phyloP scores from a whole-genome alignment of 345 rosid species.

The Pistacia integerrima region DNA sequence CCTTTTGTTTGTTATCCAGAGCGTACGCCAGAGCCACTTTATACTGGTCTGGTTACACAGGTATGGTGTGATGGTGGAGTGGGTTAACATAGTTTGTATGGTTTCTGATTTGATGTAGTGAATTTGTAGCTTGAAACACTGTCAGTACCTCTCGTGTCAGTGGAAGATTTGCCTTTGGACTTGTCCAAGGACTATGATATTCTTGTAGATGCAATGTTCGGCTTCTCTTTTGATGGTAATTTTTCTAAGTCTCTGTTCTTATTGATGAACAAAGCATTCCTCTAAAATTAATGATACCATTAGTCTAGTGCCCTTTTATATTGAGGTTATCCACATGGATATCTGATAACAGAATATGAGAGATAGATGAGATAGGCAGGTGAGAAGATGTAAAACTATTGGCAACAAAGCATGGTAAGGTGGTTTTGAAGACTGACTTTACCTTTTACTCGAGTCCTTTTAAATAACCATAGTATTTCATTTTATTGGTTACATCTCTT shows the following conservation, averaged over 20 bases:
- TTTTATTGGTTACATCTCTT: too few species aligned
- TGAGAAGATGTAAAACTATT: background rate
- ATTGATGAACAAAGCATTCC: conserved; percentile 2
- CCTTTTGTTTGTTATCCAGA: conserved; percentile 79
- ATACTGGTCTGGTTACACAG: conserved; percentile 82
- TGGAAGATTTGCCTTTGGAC: conserved; percentile 67
- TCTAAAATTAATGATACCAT: background rate
- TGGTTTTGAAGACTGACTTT: too few species aligned
- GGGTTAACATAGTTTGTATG: background rate
- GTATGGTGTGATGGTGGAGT: conserved; percentile 28
- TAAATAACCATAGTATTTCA: too few species aligned
- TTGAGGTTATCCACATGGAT: background rate
- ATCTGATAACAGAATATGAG: background rate
- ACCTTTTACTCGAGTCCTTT: too few species aligned
- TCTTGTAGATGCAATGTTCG: conserved; percentile 84
- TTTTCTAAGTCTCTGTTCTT: background rate
- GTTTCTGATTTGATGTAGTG: conserved; percentile 16
- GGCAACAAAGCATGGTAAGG: too few species aligned
- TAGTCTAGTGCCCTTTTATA: background rate
- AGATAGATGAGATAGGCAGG: background rate
- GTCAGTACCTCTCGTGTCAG: conserved; percentile 68
- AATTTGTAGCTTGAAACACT: conserved; percentile 73
- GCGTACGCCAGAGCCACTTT: conserved; percentile 74
- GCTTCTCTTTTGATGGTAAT: conserved; percentile 94
- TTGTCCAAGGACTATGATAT: conserved; percentile 71